These are phyloP conservation scores for Zoysia matrella DNA, from an alignment of 202 grass and related monocot species.

Conservation along the genomic window DNA sequence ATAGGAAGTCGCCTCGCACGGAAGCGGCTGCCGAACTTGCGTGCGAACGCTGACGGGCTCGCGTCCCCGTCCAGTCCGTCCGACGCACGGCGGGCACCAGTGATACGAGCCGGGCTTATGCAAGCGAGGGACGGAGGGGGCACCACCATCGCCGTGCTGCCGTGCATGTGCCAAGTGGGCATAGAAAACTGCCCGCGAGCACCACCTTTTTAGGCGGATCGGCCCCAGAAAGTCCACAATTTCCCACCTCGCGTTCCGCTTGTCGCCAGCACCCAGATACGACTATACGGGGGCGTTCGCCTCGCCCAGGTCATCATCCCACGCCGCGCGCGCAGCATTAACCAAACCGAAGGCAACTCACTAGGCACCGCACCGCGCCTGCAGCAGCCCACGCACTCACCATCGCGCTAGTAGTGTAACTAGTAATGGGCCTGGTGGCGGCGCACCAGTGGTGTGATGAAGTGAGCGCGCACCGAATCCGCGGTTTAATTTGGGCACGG, in stretches of 20 bases:
- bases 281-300: background rate
- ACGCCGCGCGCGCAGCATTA: constrained; percentile 46
- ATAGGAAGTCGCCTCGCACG: background rate
- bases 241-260: background rate
- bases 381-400: constrained; percentile 24
- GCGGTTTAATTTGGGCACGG: background rate
- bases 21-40: constrained; percentile 9
- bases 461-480: constrained; percentile 34
- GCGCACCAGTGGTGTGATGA: background rate
- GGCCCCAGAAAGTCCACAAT: constrained; percentile 28
- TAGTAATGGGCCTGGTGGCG: constrained; percentile 2
- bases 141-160: background rate
- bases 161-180: constrained; percentile 13
- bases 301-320: constrained; percentile 23
- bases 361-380: constrained; percentile 24
- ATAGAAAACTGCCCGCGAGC: constrained; percentile 13
- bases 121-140: no score
- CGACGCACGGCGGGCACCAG: background rate
- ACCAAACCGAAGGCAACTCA: background rate
- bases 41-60: constrained; percentile 14
- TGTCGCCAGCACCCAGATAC: constrained; percentile 22
- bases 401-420: constrained; percentile 26
- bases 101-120: background rate
- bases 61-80: background rate
- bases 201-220: constrained; percentile 52